Conservation (phyloP, 208 protist genomes). For the Trypanosoma melophagium region DNA sequence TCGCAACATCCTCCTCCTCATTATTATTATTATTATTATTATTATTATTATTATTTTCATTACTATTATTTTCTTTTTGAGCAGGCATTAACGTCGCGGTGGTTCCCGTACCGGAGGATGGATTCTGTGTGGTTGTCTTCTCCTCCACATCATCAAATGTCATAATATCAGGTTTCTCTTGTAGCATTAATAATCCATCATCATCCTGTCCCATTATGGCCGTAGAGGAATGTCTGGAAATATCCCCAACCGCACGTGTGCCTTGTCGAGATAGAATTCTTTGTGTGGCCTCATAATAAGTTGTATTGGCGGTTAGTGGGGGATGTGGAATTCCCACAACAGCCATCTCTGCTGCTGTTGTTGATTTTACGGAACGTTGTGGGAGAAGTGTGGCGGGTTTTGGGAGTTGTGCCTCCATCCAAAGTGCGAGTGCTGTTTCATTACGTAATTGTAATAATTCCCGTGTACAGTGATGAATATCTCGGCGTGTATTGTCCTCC, state of each 20-base stretch:
- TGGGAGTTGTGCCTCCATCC: constrained; percentile 40
- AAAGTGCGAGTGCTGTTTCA: constrained; percentile 29
- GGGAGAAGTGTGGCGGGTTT: constrained; percentile 20
- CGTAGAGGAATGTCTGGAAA: too few relatives aligned
- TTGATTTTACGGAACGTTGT: neutral
- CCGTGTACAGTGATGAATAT: constrained; percentile 19
- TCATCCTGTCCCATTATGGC: neutral
- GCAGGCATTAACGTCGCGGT: too few relatives aligned
- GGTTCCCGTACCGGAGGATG: too few relatives aligned
- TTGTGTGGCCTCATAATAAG: constrained; percentile 23
- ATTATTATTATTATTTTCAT: neutral
- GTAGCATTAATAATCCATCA: too few relatives aligned
- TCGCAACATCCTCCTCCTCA: neutral
- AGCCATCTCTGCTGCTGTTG: neutral
- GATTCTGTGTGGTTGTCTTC: neutral
- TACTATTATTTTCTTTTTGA: too few relatives aligned
- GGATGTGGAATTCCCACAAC: constrained; percentile 16
- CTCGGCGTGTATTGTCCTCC: constrained; percentile 19
- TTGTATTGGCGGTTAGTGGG: constrained; percentile 25
- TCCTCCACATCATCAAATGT: neutral
- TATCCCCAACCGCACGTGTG: neutral
- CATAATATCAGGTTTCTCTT: neutral
- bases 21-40: neutral
- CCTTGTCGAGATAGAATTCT: constrained; percentile 13
- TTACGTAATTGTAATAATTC: constrained; percentile 35